These are phyloP conservation scores for Pseudoperonospora humuli DNA, from an alignment of 352 stramenopile species.

Conservation along the genomic window DNA sequence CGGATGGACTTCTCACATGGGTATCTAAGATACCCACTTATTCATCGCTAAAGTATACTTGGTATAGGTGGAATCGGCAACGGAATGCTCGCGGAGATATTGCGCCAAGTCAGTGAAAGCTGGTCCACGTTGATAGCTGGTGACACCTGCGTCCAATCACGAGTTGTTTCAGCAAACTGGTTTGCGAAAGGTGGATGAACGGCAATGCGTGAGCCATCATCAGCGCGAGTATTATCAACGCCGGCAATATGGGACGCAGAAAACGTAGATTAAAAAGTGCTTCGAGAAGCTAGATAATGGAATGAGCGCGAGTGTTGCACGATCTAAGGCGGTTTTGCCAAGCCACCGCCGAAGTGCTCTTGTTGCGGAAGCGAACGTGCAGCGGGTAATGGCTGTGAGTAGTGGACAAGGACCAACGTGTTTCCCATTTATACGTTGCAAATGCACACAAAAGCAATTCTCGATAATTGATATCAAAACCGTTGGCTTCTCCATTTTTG, in stretches of 20 bases:
- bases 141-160: not conserved
- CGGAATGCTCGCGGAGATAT: constrained; percentile 6
- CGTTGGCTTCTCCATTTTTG: not conserved
- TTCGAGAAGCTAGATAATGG: constrained; percentile 3
- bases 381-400: not conserved
- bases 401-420: not conserved
- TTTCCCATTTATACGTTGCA: constrained; percentile 1
- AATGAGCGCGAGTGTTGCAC: constrained; percentile 8
- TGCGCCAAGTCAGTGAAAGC: not conserved
- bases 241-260: constrained; percentile 5
- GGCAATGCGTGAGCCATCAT: constrained; percentile 5
- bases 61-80: constrained; percentile 3
- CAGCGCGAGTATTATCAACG: not conserved
- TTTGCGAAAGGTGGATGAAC: not conserved
- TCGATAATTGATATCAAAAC: constrained; percentile 26
- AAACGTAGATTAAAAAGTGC: constrained; percentile 2
- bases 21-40: not conserved
- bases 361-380: constrained; percentile 16
- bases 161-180: constrained; percentile 4
- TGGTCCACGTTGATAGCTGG: not conserved
- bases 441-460: constrained; percentile 10
- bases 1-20: not conserved
- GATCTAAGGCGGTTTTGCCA: constrained; percentile 8
- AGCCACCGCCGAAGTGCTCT: constrained; percentile 13
- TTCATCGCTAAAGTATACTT: not conserved